Evolutionary conservation across 1,139 yeast genomes (phyloP), one percentile per base, ranked within the genome.

Genomic region (Pichia sp.): DNA sequence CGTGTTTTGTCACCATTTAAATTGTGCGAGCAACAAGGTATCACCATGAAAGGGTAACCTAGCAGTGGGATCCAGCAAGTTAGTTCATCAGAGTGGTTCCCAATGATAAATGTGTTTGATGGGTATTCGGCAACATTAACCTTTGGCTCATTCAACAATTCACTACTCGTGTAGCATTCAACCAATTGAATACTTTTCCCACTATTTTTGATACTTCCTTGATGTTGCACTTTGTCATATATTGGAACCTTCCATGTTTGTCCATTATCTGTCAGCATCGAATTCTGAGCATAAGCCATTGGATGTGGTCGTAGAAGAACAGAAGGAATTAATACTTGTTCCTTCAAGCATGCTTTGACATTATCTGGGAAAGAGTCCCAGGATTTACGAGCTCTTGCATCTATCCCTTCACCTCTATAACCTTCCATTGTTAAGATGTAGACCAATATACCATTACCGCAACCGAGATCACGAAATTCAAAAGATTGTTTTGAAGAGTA

Each of bases 1-100:
- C 98, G 74, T 7, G 79, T 75, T 62, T 83, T 84, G 27, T 83
- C 83, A 3, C 98, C 99, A 12, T 85, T 79, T 44, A 92, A 75
- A 1, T 88, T 81, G 69, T 93, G 96, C 0, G 97, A 90, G 68
- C 99, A 93, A 68, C 99, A 93, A 3, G 99, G 98, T 45, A 93
- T 88, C 7, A 91, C 96, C 73, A 92, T 75, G 66, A 90, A 93
- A 2, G 97, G 97, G 61, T 77, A 81, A 0, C 92, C 95, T 17
- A 93, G 73, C 12, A 93, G 71, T 1, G 99, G 99, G 33, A 92
- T 84, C 97, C 98, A 93, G 61, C 96, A 88, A 0, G 98, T 92
- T 56, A 93, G 76, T 67, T 93, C 98, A 68, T 93, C 99, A 0
- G 96, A 88, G 66, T 93, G 99, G 67, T 93, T 93, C 1, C 98